Evolutionary conservation across 768 basidiomycete genomes (phyloP).

Genomic region (Holtermanniella nyarrowii): DNA sequence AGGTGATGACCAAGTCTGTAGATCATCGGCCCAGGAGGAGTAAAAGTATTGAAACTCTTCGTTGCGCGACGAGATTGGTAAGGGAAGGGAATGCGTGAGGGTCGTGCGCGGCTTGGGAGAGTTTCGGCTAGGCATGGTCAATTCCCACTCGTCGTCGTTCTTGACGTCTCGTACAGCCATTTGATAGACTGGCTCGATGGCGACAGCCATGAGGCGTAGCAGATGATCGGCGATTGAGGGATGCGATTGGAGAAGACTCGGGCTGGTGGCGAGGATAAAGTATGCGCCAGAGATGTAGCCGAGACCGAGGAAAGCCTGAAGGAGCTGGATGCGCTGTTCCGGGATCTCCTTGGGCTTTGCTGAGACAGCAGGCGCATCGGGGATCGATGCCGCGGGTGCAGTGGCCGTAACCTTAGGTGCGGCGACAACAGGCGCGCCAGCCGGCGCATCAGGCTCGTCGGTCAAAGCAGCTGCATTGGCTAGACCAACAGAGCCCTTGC

Average conservation of each 20-base stretch:
- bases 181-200: slow-evolving; percentile 59
- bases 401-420: slow-evolving; percentile 42
- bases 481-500: slow-evolving; percentile 20
- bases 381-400: slow-evolving; percentile 41
- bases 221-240: slow-evolving; percentile 79
- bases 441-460: slow-evolving; percentile 33
- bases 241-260: slow-evolving; percentile 71
- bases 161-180: neutral
- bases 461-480: slow-evolving; percentile 46
- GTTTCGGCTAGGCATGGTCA: neutral
- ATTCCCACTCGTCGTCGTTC: neutral
- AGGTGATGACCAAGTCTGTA: slow-evolving; percentile 55
- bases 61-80: slow-evolving; percentile 63
- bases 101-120: neutral
- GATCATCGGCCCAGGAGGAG: slow-evolving; percentile 63
- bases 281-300: slow-evolving; percentile 72
- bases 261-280: slow-evolving; percentile 67
- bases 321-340: slow-evolving; percentile 68
- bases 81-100: slow-evolving; percentile 43
- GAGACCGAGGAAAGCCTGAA: slow-evolving; percentile 69
- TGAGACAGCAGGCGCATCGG: slow-evolving; percentile 43
- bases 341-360: slow-evolving; percentile 26
- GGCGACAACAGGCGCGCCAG: too few species aligned
- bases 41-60: slow-evolving; percentile 86
- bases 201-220: slow-evolving; percentile 60